These are phyloP conservation scores for Penicillium silybi DNA, from an alignment of 495 filamentous ascomycete genomes.

Conservation along the genomic window DNA sequence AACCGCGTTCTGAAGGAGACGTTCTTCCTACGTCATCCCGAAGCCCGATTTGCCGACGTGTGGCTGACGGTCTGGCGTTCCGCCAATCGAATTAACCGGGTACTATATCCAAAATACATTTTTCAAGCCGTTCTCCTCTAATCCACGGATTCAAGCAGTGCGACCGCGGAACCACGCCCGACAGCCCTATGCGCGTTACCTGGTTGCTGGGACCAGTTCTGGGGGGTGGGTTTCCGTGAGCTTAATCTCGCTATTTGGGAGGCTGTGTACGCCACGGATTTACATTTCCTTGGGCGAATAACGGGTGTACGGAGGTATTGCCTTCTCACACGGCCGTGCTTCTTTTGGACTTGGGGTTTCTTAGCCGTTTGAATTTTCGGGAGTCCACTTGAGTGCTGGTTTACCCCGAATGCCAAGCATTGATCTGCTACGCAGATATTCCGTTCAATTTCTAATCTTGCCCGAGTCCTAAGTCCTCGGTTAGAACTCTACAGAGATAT, in stretches of 20 bases:
- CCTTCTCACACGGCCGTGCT: neutral
- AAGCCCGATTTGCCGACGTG: too few species aligned
- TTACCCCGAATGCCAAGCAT: neutral
- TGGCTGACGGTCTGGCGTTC: neutral
- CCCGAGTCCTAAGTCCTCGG: too few species aligned
- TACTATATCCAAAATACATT: neutral
- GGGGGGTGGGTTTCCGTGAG: constrained; percentile 6
- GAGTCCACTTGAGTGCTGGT: neutral
- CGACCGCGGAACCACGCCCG: neutral
- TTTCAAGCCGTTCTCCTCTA: neutral
- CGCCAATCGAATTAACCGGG: too few species aligned
- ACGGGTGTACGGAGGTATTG: neutral
- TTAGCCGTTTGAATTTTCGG: neutral
- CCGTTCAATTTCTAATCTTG: too few species aligned
- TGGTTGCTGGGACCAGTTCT: constrained; percentile 21
- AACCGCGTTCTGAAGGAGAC: neutral
- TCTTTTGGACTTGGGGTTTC: neutral
- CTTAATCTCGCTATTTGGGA: neutral
- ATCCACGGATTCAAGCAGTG: neutral
- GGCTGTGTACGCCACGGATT: neutral
- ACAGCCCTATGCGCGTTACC: constrained; percentile 12
- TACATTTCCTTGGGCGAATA: neutral
- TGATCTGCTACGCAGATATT: too few species aligned
- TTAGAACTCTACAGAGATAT: too few species aligned
- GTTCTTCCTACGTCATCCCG: neutral